Base-by-base conservation (phyloP, 768 basidiomycete species). In the Lactarius hatsudake region DNA sequence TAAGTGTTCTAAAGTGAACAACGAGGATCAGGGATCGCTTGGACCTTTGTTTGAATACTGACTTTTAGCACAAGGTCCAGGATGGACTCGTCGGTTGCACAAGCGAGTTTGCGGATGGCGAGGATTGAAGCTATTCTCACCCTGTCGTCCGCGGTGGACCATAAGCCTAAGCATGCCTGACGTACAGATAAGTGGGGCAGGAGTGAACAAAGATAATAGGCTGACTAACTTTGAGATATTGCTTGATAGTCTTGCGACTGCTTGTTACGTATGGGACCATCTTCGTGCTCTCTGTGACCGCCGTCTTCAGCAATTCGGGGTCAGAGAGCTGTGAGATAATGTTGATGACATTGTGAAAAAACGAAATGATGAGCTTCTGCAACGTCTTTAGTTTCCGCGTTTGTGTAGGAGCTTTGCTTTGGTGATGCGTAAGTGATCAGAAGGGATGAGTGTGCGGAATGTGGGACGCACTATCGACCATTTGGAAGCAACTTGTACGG, bases 31-130 rank as follows among this genome's bases (percentile, higher is more conserved):
- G 30, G 59, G 2, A 61, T 53, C 45, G 12, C 20, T 56, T 32
- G 51, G 40, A 40, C 54, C 54, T 59, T 43, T 57, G 17, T 66
- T 54, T 43, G 57, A 26, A 30, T 45, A 69, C 80, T 43, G 59
- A 93, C 95, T 85, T 95, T 96, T 70, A 98, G 81, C 59, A 94
- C 90, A 28, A 88, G 80, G 71, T 98, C 96, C 71, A 93, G 76
- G 62, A 96, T 87, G 18, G 89, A 85, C 69, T 87, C 87, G 71
- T 98, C 94, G 2, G 85, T 84, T 0, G 88, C 85, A 13, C 87
- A 83, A 2, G 91, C 92, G 48, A 98, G 82, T 75, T 82, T 89
- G 23, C 95, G 82, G 36, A 98, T 84, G 1, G 94, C 88, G 36
- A 97, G 78, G 79, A 96, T 94, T 1, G 94, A 87, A 0, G 93